Base-by-base conservation (phyloP, 2,329 filamentous ascomycete species). In the Aureobasidium uvarum region DNA sequence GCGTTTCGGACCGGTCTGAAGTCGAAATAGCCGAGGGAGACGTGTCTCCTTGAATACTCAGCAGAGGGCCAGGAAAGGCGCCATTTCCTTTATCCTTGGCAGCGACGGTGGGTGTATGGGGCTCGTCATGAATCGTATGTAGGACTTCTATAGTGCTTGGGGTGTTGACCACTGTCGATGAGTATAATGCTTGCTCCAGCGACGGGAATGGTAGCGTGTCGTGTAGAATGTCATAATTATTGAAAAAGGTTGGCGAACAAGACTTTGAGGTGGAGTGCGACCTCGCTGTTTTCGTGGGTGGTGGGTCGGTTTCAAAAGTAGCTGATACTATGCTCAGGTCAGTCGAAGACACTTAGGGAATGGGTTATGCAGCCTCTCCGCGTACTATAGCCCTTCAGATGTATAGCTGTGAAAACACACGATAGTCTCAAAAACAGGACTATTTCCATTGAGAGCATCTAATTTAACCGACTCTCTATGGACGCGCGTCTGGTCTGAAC, bases 121-220 rank as follows among this genome's bases (percentile, higher is more conserved):
- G 10, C 20, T 20, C 18, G 10, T 18, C 2, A 38, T 7, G n/a
- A 54, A 36, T 10, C n/a, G n/a, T 13, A 14, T 36, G 31, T 11
- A 16, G 2, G 8, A 41, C 52, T 28, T 41, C 20, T 28, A 56
- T 33, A 28, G 52, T 56, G 52, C 52, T 56, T 56, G 52, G 52
- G 16, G 52, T 56, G 23, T 56, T 56, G 52, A 14, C 36, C 8
- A 56, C 25, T 8, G 52, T 56, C 31, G 52, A 23, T 5, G 52
- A 41, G 23, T 39, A 25, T 16, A 14, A 20, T 20, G 7, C 25
- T 41, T 20, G 18, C 25, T 23, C 20, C 51, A 23, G 33, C 14
- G 33, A 20, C 2, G 10, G n/a, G 2, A 11, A 36, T 54, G 2
- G 20, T n/a, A 13, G 5, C 7, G 11, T 38, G 14, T n/a, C n/a